phyloP scores from a whole-genome alignment of 106 monocot genomes.

The Dendrobium nobile region DNA sequence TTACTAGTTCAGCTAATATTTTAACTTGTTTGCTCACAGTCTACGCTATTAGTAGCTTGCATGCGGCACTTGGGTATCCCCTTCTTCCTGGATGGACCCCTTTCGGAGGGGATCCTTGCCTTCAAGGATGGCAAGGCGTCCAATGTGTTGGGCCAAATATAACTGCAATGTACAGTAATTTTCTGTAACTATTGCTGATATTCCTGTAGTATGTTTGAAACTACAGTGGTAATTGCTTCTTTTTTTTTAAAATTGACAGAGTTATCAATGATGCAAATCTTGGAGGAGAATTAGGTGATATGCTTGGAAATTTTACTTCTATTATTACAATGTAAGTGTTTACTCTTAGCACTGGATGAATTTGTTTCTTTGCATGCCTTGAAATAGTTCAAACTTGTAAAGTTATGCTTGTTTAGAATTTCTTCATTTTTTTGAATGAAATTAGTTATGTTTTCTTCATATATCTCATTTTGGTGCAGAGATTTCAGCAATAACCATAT shows the following conservation, averaged over 20 bases:
- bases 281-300: conserved; percentile 61
- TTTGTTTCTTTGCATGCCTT: not conserved
- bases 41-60: conserved; percentile 68
- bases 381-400: not conserved
- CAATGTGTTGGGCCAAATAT: conserved; percentile 68
- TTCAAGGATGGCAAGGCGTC: conserved; percentile 84
- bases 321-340: conserved; percentile 59
- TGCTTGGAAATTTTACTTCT: conserved; percentile 58
- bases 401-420: not conserved
- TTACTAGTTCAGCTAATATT: not conserved
- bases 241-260: conserved; percentile 27
- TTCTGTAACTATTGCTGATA: not conserved
- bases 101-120: conserved; percentile 81
- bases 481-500: conserved; percentile 92
- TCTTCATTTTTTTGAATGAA: not conserved
- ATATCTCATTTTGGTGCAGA: conserved; percentile 5
- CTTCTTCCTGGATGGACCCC: conserved; percentile 79
- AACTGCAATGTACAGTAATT: conserved; percentile 60
- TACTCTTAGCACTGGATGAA: not conserved
- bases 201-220: not conserved
- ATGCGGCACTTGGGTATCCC: conserved; percentile 65
- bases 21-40: conserved; percentile 30
- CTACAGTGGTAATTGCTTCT: conserved; percentile 9
- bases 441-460: not conserved
- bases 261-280: conserved; percentile 75